phyloP scores from a whole-genome alignment of 306 rosid species.

The Mucuna pruriens region DNA sequence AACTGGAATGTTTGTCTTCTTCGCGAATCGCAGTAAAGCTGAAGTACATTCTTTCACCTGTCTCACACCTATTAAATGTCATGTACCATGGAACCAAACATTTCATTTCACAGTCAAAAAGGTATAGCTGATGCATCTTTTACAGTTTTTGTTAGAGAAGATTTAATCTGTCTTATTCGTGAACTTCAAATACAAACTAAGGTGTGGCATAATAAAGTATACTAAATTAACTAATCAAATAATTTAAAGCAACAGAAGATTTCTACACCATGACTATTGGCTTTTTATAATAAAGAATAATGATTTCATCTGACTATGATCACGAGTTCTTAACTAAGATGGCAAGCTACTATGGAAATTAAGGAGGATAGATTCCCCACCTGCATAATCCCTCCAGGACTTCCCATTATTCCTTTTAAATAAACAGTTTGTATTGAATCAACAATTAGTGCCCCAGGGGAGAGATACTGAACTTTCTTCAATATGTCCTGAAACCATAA shows the following conservation, averaged over 20 bases:
- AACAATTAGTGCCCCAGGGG: conserved; percentile 75
- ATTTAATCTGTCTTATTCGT: not conserved
- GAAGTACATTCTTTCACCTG: conserved; percentile 95
- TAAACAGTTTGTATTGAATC: conserved; percentile 97
- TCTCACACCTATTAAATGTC: conserved; percentile 39
- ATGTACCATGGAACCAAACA: conserved; percentile 14
- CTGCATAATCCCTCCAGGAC: conserved; percentile 87
- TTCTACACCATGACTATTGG: not conserved
- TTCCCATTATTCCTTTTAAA: conserved; percentile 81
- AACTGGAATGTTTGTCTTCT: conserved; percentile 80
- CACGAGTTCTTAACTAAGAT: not conserved
- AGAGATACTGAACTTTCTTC: conserved; percentile 67
- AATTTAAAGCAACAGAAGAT: conserved; percentile 15
- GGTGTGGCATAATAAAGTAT: not conserved
- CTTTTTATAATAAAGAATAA: not conserved
- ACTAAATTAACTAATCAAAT: conserved; percentile 13
- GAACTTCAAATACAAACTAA: not conserved
- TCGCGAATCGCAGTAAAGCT: conserved; percentile 81
- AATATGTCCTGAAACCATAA: conserved; percentile 75
- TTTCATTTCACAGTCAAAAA: conserved; percentile 29
- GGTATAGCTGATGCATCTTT: conserved; percentile 18
- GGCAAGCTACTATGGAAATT: conserved; percentile 8
- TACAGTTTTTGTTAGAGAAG: not conserved
- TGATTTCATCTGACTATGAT: conserved; percentile 10
- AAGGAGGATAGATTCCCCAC: conserved; percentile 42